Conservation (phyloP, 106 monocot genomes). For the Apostasia shenzhenica region DNA sequence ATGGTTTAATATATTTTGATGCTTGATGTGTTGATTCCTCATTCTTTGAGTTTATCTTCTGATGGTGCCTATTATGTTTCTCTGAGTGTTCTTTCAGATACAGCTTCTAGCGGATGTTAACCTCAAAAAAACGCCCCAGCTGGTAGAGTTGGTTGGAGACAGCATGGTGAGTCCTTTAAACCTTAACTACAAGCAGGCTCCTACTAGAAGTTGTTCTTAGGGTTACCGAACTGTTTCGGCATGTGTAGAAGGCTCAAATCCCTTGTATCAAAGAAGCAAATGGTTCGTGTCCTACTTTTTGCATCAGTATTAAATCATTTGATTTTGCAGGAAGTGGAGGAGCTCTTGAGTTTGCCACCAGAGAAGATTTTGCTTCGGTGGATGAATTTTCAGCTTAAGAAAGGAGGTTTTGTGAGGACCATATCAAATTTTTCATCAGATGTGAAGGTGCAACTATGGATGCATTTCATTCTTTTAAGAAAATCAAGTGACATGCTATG, state of each 20-base stretch:
- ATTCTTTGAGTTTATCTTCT: not conserved
- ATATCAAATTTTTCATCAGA: conserved; percentile 67
- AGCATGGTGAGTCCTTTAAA: conserved; percentile 10
- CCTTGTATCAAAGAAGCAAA: not conserved
- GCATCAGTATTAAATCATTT: conserved; percentile 8
- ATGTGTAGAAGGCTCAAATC: not conserved
- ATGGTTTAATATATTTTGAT: not conserved
- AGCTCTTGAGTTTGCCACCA: conserved; percentile 47
- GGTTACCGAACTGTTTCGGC: not conserved
- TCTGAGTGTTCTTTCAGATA: conserved; percentile 17
- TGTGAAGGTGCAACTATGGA: conserved; percentile 25
- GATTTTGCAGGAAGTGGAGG: conserved; percentile 39
- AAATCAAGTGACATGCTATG: not conserved
- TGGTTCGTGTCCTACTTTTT: not conserved
- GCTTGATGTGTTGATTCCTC: not conserved
- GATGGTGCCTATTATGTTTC: not conserved
- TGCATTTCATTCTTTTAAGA: conserved; percentile 1
- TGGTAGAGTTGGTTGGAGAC: conserved; percentile 36
- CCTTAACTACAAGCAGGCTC: not conserved
- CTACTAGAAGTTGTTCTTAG: not conserved
- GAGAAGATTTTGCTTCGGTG: conserved; percentile 59
- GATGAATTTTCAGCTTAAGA: conserved; percentile 72
- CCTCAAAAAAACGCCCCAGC: conserved; percentile 36
- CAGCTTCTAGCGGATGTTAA: conserved; percentile 44
- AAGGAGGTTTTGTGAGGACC: conserved; percentile 36